Evolutionary conservation across 2,329 filamentous ascomycete genomes (phyloP).

Genomic region (Talaromyces sp.): DNA sequence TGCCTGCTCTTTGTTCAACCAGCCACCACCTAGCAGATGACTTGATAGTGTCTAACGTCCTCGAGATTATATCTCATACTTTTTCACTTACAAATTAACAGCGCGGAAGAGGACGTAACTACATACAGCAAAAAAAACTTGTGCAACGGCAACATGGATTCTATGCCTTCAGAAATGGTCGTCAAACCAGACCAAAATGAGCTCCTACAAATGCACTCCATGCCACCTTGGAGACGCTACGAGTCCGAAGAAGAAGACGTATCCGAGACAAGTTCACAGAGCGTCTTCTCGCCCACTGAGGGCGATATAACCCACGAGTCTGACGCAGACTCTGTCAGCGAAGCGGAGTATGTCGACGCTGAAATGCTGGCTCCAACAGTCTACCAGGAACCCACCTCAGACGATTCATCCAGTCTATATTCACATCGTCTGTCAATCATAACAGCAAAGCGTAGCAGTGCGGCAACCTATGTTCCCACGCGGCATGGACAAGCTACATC

Average conservation of each 20-base stretch:
- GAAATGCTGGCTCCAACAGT: slow-evolving; percentile 12
- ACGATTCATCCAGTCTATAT: slow-evolving; percentile 10
- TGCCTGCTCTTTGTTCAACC: not conserved
- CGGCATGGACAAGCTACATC: not conserved
- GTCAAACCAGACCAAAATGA: slow-evolving; percentile 29
- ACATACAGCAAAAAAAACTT: not conserved
- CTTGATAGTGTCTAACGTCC: not conserved
- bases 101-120: not conserved
- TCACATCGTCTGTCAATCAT: slow-evolving; percentile 14
- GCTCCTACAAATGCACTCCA: slow-evolving; percentile 29
- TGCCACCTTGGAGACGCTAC: slow-evolving; percentile 31
- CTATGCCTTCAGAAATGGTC: slow-evolving; percentile 13
- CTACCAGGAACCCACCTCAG: slow-evolving; percentile 16
- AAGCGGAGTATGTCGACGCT: not conserved
- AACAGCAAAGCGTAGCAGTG: slow-evolving; percentile 16
- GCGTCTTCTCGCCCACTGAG: slow-evolving; percentile 31
- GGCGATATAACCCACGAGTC: slow-evolving; percentile 20
- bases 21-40: not conserved
- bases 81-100: not conserved
- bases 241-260: slow-evolving; percentile 40
- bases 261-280: slow-evolving; percentile 35
- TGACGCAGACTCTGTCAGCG: slow-evolving; percentile 1
- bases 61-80: not conserved
- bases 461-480: not conserved
- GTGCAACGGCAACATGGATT: slow-evolving; percentile 5